Percentiles rank a stretch among this genome's conserved stretches.
phyloP scores from a whole-genome alignment of 768 basidiomycete genomes.

The Boletus reticulatus region DNA sequence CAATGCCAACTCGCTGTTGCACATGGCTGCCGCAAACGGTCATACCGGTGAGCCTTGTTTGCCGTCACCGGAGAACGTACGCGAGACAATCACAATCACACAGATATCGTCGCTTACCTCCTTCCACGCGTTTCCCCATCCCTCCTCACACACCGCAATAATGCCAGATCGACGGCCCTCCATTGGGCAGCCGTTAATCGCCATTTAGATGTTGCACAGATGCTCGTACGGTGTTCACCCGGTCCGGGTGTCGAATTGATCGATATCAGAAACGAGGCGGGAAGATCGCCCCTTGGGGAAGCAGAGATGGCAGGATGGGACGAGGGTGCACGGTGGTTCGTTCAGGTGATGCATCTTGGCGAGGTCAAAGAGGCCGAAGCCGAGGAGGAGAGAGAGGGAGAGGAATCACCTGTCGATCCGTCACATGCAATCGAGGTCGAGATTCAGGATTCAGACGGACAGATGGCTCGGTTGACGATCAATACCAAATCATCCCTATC shows the following conservation, averaged over 20 bases:
- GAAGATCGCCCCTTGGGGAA: conserved; percentile 75
- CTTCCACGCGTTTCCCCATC: conserved; percentile 56
- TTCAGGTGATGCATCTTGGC: conserved; percentile 76
- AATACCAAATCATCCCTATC: not conserved
- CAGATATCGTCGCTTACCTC: conserved; percentile 77
- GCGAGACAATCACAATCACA: conserved; percentile 38
- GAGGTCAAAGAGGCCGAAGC: conserved; percentile 32
- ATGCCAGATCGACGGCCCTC: conserved; percentile 74
- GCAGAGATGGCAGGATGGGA: conserved; percentile 80
- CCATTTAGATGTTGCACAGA: conserved; percentile 62
- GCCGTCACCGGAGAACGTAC: conserved; percentile 3
- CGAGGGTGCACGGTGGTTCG: conserved; percentile 82
- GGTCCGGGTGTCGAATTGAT: conserved; percentile 69
- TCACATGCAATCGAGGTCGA: conserved; percentile 58
- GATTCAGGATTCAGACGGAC: conserved; percentile 69
- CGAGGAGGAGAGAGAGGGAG: conserved; percentile 25
- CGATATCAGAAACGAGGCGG: conserved; percentile 72
- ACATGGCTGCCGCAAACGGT: conserved; percentile 89
- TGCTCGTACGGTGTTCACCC: conserved; percentile 51
- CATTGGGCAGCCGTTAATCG: conserved; percentile 92
- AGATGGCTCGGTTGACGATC: conserved; percentile 63
- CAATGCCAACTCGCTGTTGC: conserved; percentile 75
- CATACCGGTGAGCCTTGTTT: conserved; percentile 62
- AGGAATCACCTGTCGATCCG: conserved; percentile 29
- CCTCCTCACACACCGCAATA: conserved; percentile 62